Conservation (phyloP, 1,139 yeast species). For the Nakaseomyces nivariensis region DNA sequence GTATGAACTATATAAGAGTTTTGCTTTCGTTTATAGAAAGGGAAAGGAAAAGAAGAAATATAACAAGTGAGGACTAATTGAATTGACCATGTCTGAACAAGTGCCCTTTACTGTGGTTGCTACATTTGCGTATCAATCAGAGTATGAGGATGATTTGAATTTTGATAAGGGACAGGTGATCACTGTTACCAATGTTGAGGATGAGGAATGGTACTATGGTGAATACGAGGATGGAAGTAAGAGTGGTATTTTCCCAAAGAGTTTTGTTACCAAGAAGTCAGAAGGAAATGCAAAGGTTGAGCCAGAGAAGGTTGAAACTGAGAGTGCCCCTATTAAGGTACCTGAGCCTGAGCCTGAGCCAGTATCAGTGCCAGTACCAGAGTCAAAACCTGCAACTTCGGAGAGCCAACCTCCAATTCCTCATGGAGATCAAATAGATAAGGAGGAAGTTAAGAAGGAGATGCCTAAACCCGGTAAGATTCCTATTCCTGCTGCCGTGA, state of each 20-base stretch:
- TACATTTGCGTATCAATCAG: constrained; percentile 62
- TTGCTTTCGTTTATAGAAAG: no score
- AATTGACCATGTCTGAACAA: neutral
- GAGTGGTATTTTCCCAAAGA: constrained; percentile 80
- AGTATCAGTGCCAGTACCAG: no score
- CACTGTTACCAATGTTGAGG: constrained; percentile 68
- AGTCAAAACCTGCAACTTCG: no score
- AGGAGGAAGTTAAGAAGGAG: neutral
- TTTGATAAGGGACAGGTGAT: constrained; percentile 61
- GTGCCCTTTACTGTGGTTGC: constrained; percentile 66
- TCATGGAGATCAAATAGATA: neutral
- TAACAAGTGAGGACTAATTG: no score
- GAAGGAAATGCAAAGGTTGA: neutral
- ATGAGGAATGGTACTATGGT: constrained; percentile 88
- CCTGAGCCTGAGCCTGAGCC: neutral
- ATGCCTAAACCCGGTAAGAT: constrained; percentile 1
- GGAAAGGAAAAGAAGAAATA: no score
- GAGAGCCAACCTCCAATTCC: neutral
- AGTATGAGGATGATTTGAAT: constrained; percentile 72
- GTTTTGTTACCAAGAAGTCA: constrained; percentile 52
- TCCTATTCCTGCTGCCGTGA: constrained; percentile 1
- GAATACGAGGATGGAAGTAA: constrained; percentile 37
- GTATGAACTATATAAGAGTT: no score
- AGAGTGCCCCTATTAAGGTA: neutral
- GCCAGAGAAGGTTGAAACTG: neutral